These are phyloP conservation scores for Amanita fuliginea DNA, from an alignment of 768 basidiomycete genomes.

Conservation along the genomic window DNA sequence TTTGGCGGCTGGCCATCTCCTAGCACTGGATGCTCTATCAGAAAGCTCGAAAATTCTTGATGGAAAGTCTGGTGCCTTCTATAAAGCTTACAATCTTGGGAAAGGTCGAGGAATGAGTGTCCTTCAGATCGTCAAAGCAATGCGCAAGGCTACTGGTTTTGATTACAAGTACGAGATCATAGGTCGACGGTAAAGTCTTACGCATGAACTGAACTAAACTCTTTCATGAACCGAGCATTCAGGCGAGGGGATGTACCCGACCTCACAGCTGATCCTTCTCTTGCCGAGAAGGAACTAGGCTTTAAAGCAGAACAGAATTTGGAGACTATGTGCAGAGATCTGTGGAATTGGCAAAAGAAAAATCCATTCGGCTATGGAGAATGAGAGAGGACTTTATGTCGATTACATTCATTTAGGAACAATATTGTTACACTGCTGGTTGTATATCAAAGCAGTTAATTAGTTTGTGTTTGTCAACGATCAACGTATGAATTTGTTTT, in stretches of 20 bases:
- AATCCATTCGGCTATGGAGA: constrained; percentile 68
- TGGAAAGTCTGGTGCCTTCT: constrained; percentile 44
- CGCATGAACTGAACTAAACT: not conserved
- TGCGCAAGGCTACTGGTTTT: constrained; percentile 84
- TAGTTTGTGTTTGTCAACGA: not conserved
- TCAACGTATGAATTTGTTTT: not conserved
- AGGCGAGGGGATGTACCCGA: constrained; percentile 95
- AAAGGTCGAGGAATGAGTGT: constrained; percentile 90
- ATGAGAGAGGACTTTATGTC: not conserved
- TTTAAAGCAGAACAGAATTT: constrained; percentile 77
- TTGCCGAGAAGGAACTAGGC: constrained; percentile 88
- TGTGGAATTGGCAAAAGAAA: constrained; percentile 99
- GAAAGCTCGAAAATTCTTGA: constrained; percentile 52
- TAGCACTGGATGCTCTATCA: constrained; percentile 77
- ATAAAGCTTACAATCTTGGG: constrained; percentile 95
- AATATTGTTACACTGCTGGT: not conserved
- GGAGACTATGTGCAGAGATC: constrained; percentile 89
- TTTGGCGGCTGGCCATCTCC: constrained; percentile 86
- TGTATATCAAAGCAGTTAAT: constrained; percentile 1
- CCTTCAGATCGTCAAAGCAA: constrained; percentile 88
- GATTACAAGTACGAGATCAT: constrained; percentile 85
- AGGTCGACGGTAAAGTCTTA: constrained; percentile 63
- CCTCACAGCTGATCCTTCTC: constrained; percentile 83
- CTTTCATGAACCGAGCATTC: constrained; percentile 9
- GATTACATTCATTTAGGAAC: not conserved